These are phyloP conservation scores for Agrocybe pediades DNA, from an alignment of 768 basidiomycete species.

Conservation along the genomic window DNA sequence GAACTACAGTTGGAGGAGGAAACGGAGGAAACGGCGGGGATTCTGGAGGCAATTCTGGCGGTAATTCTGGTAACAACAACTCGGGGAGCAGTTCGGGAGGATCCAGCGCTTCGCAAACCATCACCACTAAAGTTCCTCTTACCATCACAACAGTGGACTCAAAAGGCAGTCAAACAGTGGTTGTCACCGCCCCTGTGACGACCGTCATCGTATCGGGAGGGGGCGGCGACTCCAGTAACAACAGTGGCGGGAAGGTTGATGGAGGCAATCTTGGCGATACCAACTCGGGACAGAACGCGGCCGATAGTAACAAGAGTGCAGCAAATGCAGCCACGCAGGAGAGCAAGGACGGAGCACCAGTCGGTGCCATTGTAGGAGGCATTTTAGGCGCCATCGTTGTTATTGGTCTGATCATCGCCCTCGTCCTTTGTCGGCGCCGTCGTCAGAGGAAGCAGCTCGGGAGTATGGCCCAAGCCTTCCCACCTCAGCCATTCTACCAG, in stretches of 20 bases:
- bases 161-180: not conserved
- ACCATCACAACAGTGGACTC: not conserved
- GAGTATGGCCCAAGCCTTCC: not conserved
- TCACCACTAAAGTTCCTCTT: not conserved
- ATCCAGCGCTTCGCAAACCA: not conserved
- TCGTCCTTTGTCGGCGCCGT: not conserved
- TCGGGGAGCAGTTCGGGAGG: not conserved
- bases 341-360: not conserved
- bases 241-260: not conserved
- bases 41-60: not conserved
- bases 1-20: not conserved
- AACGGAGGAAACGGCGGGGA: not conserved
- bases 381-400: not conserved
- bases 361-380: constrained; percentile 3
- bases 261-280: not conserved
- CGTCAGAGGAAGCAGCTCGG: not conserved
- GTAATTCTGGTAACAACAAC: not conserved
- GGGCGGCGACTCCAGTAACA: not conserved
- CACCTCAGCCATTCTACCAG: constrained; percentile 1
- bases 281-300: not conserved
- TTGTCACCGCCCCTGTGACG: not conserved
- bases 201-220: not conserved
- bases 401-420: constrained; percentile 1
- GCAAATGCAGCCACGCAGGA: not conserved
- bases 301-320: not conserved